Base-by-base conservation (phyloP, 1,139 yeast genomes). In the Magnusiomyces fungicola region DNA sequence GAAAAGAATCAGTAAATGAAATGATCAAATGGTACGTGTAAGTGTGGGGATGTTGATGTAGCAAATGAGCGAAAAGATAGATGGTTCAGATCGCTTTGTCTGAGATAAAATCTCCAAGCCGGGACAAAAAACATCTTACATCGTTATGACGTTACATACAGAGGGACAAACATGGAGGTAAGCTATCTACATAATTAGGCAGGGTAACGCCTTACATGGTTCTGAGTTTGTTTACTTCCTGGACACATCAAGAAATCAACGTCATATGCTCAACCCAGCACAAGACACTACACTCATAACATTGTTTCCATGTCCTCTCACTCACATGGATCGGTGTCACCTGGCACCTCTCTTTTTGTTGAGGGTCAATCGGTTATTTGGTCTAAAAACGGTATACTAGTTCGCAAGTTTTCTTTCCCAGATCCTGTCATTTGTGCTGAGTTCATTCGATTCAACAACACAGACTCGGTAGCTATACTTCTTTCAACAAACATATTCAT, bases 401-500 rank as follows among this genome's bases (percentile, higher is more conserved):
- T 75, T 27, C 70, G 80, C 47, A 75, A 72, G 50, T 68, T 83
- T 53, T 66, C 68, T 1, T 81, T 74, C 57, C 75, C 75, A 14
- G 72, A 73, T 5, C 66, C 63, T 14, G 69, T 48, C 34, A 18
- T 45, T 36, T 39, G 57, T 57, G 10, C 58, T 55, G 2, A 68
- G 14, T 34, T 34, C 19, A 23, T 34, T 18, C 38, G 38, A 18
- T 34, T 34, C 60, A 1, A 53, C 63, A 27, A 52, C 64, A 36
- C 52, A 64, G 34, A 49, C 48, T 22, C 67, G 60, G 43, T 53
- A 55, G 50, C 67, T 59, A 3, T 70, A 16, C 33, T 50, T 9
- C 39, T 36, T 6, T 7, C 29, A 19, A 49, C 44, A 6, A 46
- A 37, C 23, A 36, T 43, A 3, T 51, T 81, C 54, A 70, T 83